Evolutionary conservation across 1,139 yeast genomes (phyloP), one percentile per base, ranked within the genome.

Genomic region (Zygosaccharomyces sapae): DNA sequence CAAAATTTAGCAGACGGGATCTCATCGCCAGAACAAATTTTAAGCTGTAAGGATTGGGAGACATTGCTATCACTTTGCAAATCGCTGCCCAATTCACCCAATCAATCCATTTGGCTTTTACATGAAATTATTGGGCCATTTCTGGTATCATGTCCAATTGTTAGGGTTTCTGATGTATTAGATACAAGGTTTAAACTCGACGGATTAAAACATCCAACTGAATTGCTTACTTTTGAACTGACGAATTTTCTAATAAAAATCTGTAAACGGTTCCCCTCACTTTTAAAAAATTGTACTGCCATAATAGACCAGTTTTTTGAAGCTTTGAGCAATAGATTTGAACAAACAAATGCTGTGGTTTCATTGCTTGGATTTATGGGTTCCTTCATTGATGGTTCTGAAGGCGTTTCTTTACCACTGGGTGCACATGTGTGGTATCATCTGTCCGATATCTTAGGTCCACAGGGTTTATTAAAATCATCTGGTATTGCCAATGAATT

Each of bases 61-160:
- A 80, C 83, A 4, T 68, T 89, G 48, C 60, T 81, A 44, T 87
- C 95, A 0, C 67, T 88, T 24, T 79, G 87, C 16, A 74, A 83
- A 6, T 54, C 66, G 2, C 61, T 59, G 33, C 72, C 79, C 8
- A 61, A 70, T 49, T 71, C 72, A 43, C 60, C 66, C 18, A 63
- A 61, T 4, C 82, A 81, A 48, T 89, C 86, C 1, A 63, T 67
- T 12, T 62, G 71, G 7, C 66, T 87, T 30, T 62, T 83, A 31
- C 67, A 72, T 8, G 55, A 59, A 20, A 78, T 82, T 48, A 71
- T 88, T 41, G 66, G 77, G 4, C 67, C 73, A 5, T 86, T 86
- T 58, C 73, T 88, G 41, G 57, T 77, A 44, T 86, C 80, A 49
- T 70, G 81, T 13, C 80, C 84, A 1, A 67, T 67, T 30, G 90